Percentiles rank a stretch among this genome's conserved stretches.
Conservation (phyloP, 345 rosid genomes). For the Linum trigynum region DNA sequence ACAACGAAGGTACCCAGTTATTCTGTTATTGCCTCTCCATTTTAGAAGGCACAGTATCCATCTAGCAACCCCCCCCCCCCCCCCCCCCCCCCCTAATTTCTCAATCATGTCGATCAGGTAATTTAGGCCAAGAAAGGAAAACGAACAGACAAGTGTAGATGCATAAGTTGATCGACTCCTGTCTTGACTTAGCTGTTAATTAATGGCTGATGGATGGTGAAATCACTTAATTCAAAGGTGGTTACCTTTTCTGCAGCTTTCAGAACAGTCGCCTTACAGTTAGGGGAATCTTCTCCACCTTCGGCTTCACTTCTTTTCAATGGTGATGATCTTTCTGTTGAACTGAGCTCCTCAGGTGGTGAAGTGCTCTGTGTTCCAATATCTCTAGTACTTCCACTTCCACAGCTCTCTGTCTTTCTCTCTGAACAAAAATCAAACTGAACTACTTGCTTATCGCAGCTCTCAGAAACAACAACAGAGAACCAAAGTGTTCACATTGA, state of each 20-base stretch:
- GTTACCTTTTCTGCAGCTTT: slow-evolving; percentile 45
- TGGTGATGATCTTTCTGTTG: slow-evolving; percentile 30
- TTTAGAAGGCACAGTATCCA: background rate
- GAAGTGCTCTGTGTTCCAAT: slow-evolving; percentile 82
- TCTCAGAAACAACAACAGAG: background rate
- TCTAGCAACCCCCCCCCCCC: background rate
- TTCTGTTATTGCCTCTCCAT: background rate
- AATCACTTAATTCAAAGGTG: background rate
- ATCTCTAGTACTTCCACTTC: slow-evolving; percentile 38
- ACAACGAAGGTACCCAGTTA: background rate
- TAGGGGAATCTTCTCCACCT: slow-evolving; percentile 38
- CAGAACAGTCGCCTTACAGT: slow-evolving; percentile 19
- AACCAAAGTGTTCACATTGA: background rate
- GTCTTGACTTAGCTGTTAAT: too few relatives aligned
- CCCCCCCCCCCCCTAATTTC: too few relatives aligned
- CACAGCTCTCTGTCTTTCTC: slow-evolving; percentile 35
- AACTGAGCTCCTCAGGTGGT: slow-evolving; percentile 30
- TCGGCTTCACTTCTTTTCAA: slow-evolving; percentile 37
- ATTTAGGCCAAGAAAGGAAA: too few relatives aligned
- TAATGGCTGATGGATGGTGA: too few relatives aligned
- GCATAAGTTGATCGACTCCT: too few relatives aligned
- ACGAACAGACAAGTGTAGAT: too few relatives aligned
- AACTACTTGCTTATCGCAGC: background rate
- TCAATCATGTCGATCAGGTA: background rate
- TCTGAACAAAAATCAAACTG: slow-evolving; percentile 19